These are phyloP conservation scores for Teunomyces aglyptinius DNA, from an alignment of 805 yeast genomes.

Conservation along the genomic window DNA sequence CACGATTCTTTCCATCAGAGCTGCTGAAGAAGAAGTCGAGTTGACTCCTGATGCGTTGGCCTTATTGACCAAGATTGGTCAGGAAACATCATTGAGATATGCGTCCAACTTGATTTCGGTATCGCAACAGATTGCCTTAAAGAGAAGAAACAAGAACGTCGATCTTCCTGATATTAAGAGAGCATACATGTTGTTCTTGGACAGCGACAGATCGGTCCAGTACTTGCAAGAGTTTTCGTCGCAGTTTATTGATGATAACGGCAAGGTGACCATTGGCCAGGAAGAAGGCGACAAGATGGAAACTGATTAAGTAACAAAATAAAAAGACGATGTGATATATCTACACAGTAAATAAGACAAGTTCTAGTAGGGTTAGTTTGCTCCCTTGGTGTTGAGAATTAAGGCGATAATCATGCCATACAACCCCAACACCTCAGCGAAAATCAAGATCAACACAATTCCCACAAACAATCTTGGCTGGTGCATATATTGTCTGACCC, in stretches of 20 bases:
- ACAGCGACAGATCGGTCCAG: conserved; percentile 84
- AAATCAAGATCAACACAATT: conserved; percentile 82
- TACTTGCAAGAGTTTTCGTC: conserved; percentile 67
- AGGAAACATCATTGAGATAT: conserved; percentile 87
- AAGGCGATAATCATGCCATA: conserved; percentile 95
- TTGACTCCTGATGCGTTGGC: conserved; percentile 79
- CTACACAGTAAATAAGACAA: background rate
- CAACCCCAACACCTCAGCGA: conserved; percentile 85
- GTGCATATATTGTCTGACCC: conserved; percentile 83
- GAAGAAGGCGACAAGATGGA: conserved; percentile 38
- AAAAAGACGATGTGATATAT: background rate
- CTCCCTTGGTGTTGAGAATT: conserved; percentile 86
- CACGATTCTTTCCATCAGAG: conserved; percentile 82
- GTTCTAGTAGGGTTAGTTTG: conserved; percentile 18
- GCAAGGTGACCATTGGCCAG: conserved; percentile 58
- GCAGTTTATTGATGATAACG: conserved; percentile 77
- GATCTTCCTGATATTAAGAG: conserved; percentile 84
- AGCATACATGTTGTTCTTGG: conserved; percentile 82
- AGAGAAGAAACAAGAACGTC: conserved; percentile 69
- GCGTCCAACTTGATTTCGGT: conserved; percentile 90
- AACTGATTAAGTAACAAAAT: conserved; percentile 11
- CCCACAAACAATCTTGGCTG: conserved; percentile 89
- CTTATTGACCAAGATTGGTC: conserved; percentile 83
- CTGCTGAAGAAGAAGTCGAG: conserved; percentile 92
- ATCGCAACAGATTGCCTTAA: conserved; percentile 79